Conservation (phyloP, 208 protist species). For the Leishmania amazonensis region DNA sequence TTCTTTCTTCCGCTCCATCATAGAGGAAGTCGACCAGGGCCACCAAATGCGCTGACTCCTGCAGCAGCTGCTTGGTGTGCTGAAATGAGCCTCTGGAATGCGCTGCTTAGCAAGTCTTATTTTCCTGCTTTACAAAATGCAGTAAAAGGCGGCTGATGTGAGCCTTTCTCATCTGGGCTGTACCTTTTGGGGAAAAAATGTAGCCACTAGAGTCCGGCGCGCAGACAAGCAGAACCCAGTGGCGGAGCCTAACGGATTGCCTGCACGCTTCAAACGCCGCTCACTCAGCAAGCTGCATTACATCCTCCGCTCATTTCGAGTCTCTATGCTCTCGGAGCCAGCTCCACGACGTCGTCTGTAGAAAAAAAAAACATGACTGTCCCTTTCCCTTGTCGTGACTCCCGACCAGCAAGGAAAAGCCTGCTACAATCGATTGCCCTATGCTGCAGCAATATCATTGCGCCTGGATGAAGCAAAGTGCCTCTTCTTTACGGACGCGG, state of each 20-base stretch:
- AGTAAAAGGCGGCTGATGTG: neutral
- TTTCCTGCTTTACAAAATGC: neutral
- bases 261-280: neutral
- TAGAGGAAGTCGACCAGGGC: neutral
- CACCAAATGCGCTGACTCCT: neutral
- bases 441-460: neutral
- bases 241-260: neutral
- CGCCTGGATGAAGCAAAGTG: neutral
- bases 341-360: neutral
- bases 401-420: neutral
- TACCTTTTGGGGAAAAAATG: neutral
- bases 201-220: neutral
- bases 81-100: neutral
- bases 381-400: neutral
- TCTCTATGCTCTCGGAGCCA: neutral
- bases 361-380: neutral
- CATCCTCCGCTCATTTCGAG: neutral
- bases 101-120: neutral
- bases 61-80: neutral
- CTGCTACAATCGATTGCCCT: neutral
- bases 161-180: neutral
- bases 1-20: neutral
- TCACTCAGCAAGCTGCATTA: neutral
- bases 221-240: neutral
- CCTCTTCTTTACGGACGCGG: neutral